These are phyloP conservation scores for Gentiana straminea DNA, from an alignment of 257 asterid species.

Conservation along the genomic window DNA sequence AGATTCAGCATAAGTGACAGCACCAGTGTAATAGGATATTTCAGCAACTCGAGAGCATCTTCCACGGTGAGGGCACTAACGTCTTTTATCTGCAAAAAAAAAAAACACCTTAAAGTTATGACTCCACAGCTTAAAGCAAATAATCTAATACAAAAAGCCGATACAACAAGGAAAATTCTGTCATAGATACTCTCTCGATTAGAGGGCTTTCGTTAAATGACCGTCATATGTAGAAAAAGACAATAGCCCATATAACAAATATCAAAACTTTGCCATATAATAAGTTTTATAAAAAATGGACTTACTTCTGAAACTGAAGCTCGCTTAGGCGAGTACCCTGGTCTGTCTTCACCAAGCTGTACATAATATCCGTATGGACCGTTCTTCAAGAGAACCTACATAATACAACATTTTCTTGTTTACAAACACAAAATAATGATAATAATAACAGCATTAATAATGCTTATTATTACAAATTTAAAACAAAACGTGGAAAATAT, in stretches of 20 bases:
- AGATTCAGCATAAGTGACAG: constrained; percentile 4
- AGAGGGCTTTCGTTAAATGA: background rate
- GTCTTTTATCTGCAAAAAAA: constrained; percentile 44
- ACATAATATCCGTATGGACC: constrained; percentile 87
- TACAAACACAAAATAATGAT: background rate
- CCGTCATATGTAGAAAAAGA: background rate
- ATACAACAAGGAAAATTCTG: background rate
- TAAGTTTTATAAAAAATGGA: background rate
- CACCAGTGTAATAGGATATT: constrained; percentile 81
- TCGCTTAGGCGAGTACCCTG: constrained; percentile 72
- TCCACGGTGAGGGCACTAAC: constrained; percentile 58
- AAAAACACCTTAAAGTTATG: constrained; percentile 7
- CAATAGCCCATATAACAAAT: too few relatives aligned
- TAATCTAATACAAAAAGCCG: too few relatives aligned
- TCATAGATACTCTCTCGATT: too few relatives aligned
- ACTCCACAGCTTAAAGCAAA: background rate
- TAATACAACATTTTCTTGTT: constrained; percentile 1
- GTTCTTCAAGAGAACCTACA: constrained; percentile 62
- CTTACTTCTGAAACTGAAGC: constrained; percentile 57
- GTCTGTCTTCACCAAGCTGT: constrained; percentile 93
- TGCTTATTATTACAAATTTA: background rate
- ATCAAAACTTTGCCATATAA: background rate
- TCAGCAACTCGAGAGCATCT: constrained; percentile 63
- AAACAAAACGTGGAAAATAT: constrained; percentile 4
- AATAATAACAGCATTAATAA: background rate